Evolutionary conservation across 1,139 yeast genomes (phyloP), one percentile per base, ranked within the genome.

Genomic region (Debaryomyces subglobosus): DNA sequence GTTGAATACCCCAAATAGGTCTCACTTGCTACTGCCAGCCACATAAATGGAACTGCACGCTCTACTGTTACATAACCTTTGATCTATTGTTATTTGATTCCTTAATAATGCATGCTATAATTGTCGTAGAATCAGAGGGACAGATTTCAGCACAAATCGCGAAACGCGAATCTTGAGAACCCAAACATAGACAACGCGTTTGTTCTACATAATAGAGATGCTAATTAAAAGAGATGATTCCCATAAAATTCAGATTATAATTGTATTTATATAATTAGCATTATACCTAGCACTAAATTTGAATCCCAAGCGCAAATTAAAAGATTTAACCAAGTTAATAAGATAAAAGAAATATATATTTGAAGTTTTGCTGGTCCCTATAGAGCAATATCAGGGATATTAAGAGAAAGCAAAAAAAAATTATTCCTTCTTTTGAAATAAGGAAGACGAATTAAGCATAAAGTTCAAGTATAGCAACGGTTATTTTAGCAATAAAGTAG

Each of bases 101-200:
- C 40, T 23, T 13, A 21, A 13, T 32, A 21, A 20, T 35, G 38
- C 15, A 21, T 12, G 25, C 7, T 35, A 20, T 16, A 15, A 4
- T 16, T 12, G 25, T 4, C 13, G 15, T 40, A 30, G 15, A 23
- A 40, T 30, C 20, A 20, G 12, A 18, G 21, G 6, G 16, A 18
- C 9, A 10, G 25, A 18, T 18, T 39, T 29, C 20, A 40, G 35
- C 41, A 21, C 43, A 36, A 39, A 18, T 29, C 44, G 39, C 48
- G 44, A 45, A 40, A 45, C 43, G 44, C 43, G 48, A 40, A 23
- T 16, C 15, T 32, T 33, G 34, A 24, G 41, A 27, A 27, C 21
- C 16, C 33, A 40, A 40, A 40, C 43, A 30, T 30, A 40, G 20
- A 21, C 43, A 40, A 40, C 43, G 43, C 43, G 43, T 40, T 27